Evolutionary conservation across 768 basidiomycete genomes (phyloP), one percentile per base, ranked within the genome.

Genomic region (Hydnomerulius pinastri): DNA sequence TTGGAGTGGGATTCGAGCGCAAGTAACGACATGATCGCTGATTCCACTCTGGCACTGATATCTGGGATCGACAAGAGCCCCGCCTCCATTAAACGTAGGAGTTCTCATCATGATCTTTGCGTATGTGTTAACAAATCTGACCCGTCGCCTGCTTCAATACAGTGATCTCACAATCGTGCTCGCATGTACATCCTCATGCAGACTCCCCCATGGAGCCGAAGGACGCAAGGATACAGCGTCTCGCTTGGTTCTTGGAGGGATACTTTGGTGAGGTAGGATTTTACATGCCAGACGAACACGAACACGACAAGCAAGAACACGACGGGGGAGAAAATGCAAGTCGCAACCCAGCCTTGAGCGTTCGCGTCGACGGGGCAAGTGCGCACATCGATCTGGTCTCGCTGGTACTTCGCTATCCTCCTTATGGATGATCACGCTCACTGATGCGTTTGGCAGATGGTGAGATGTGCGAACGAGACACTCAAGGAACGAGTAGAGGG

Each of bases 11-110:
- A 86, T 36, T 94, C 94, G 0, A 88, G 86, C 58, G 85, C 87
- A 6, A 90, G 87, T 62, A 96, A 92, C 58, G 96, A 99, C 65
- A 98, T 98, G 93, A 88, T 99, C 46, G 96, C 96, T 6, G 96
- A 98, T 66, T 92, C 95, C 12, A 90, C 92, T 0, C 64, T 98
- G 39, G 92, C 92, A 0, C 73, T 98, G 33, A 81, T 98, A 29
- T 83, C 89, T 0, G 88, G 92, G 1, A 90, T 97, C 43, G 95
- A 97, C 68, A 83, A 80, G 58, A 94, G 92, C 62, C 91, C 90
- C n/a, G 93, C 93, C 2, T 95, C 95, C 11, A 92, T 95, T 30
- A 96, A 97, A 75, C 61, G 95, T 94, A 61, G 61, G 89, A 75
- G 4, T 46, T 42, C 15, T 20, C 38, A 38, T 24, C 27, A 17